These are phyloP conservation scores for Xylariaceae sp. DNA, from an alignment of 2,329 filamentous ascomycete genomes.

Conservation along the genomic window DNA sequence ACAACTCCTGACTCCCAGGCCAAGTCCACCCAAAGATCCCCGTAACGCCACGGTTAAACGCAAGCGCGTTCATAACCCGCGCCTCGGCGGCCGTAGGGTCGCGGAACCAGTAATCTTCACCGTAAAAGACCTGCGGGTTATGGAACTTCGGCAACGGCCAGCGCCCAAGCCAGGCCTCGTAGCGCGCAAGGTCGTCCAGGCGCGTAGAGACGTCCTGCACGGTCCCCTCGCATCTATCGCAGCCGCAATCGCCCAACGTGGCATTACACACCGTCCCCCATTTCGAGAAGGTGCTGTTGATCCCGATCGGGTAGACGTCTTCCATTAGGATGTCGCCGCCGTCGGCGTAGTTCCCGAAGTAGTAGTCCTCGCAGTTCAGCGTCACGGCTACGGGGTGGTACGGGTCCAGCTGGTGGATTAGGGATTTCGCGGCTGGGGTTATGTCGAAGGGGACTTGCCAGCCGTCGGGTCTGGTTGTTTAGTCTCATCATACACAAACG, in stretches of 20 bases:
- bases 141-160: slow-evolving; percentile 41
- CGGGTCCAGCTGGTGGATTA: slow-evolving; percentile 50
- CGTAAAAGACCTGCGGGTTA: slow-evolving; percentile 46
- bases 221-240: slow-evolving; percentile 54
- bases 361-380: slow-evolving; percentile 60
- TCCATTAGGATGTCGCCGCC: slow-evolving; percentile 57
- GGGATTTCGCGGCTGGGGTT: slow-evolving; percentile 32
- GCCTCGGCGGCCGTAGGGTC: slow-evolving; percentile 43
- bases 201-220: slow-evolving; percentile 48
- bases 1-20: slow-evolving; percentile 38
- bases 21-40: slow-evolving; percentile 45
- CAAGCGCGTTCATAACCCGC: slow-evolving; percentile 43
- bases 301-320: slow-evolving; percentile 57
- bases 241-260: slow-evolving; percentile 60
- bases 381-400: slow-evolving; percentile 59
- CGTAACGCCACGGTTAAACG: slow-evolving; percentile 44
- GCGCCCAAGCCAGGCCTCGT: slow-evolving; percentile 40
- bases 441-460: slow-evolving; percentile 50
- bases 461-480: slow-evolving; percentile 45
- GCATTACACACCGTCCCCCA: slow-evolving; percentile 55
- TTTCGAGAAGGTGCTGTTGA: slow-evolving; percentile 50
- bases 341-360: slow-evolving; percentile 51
- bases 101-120: slow-evolving; percentile 46
- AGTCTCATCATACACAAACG: no score
- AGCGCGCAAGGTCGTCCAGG: slow-evolving; percentile 37